Base-by-base conservation (phyloP, 164 flowering plant species). In the Hamamelis virginiana region DNA sequence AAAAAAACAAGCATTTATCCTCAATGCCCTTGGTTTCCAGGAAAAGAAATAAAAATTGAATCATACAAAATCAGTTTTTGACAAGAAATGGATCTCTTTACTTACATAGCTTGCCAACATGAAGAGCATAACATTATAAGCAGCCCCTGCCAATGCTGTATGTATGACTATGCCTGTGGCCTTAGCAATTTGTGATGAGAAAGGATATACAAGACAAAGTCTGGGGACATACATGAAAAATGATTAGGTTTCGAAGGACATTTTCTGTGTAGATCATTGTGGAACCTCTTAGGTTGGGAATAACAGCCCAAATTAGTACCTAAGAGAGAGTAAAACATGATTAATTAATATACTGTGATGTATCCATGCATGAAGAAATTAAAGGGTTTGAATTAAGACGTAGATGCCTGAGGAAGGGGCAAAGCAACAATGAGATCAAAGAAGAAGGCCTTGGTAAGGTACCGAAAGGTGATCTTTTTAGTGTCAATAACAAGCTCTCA, bases 321-420 rank as follows among this genome's bases (percentile, higher is more conserved):
- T 91, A 82, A 57, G 81, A 75, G 6, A 2, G 41, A 33, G 41
- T 6, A 33, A 33, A 33, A 33, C 41, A 33, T 2, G 41, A 33
- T 33, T 33, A 6, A 2, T 33, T 33, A 33, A 33, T 33, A 33
- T 2, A 33, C 2, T 2, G 6, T 33, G 41, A 33, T 33, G 41
- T 2, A 33, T 6, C 41, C 41, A 33, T n/a, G n/a, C n/a, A n/a
- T n/a, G n/a, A n/a, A n/a, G n/a, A n/a, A 33, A 33, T 33, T 33
- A 33, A 33, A 33, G 6, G 6, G 6, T 33, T 33, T 33, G 41
- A 33, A 6, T 33, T n/a, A n/a, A n/a, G 41, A 33, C 41, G 6
- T 33, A n/a, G n/a, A n/a, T 33, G 87, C 97, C 94, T 92, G 97
- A 75, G 97, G 97, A 69, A 92, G 87, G 3, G 96, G 96, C 58